Evolutionary conservation across 2,329 filamentous ascomycete genomes (phyloP), one percentile per base, ranked within the genome.

Genomic region (Cucurbitaria berberidis): DNA sequence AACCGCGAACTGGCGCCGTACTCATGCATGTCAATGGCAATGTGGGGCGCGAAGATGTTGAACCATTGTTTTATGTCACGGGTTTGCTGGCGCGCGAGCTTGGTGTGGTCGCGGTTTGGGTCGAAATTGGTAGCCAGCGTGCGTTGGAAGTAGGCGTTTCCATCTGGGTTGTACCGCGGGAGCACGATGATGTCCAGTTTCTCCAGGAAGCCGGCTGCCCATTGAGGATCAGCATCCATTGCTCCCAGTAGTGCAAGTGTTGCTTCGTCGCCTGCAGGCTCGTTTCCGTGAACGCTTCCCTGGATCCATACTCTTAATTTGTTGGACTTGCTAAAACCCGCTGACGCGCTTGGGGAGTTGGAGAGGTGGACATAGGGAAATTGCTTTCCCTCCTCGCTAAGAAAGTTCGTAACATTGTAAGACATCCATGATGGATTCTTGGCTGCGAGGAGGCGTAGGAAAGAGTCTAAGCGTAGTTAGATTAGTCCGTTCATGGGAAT

Each of bases 271-370:
- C 72, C 74, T 8, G 69, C 74, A 6, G 74, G 73, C 50, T 76
- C 74, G 44, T 76, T 74, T 3, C 74, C 74, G 32, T 76, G 74
- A 1, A 74, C 67, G 11, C 59, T 68, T 7, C 67, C 73, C 48
- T 76, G 74, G 4, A 76, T 65, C 67, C 72, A 76, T 13, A 76
- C 66, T 19, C 66, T 60, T 10, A 76, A 36, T 45, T 76, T 76
- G n/a, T 49, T 48, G 34, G 62, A 50, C 5, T 48, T 47, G 1
- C 32, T 9, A 10, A 42, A 44, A 2, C 27, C 27, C 3, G 55
- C 18, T 1, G 60, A 49, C 9, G 47, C 22, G 22, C 63, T 61
- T 19, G 51, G 45, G 15, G 59, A 55, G 24, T 35, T 64, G 2
- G 65, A 66, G 4, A 73, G 67, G 38, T 60, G 65, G 38, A 71